A percentile compares a stretch with the other conserved stretches of the same genome.
Conservation (phyloP, 192 early-diverging fungal genomes). For the Chytriomyces confervae region DNA sequence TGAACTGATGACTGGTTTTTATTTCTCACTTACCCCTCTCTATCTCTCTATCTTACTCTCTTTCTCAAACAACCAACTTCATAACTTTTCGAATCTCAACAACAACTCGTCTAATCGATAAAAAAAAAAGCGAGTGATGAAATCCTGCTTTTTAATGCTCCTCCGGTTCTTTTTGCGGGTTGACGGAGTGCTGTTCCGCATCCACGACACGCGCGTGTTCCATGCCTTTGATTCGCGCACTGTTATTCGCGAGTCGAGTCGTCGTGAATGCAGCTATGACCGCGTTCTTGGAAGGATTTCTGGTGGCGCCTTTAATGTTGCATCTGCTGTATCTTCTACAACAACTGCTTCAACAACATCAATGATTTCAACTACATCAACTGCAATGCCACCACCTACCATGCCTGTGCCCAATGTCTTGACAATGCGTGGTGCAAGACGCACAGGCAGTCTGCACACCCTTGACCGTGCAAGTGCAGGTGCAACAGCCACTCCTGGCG, state of each 20-base stretch:
- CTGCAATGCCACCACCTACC: too few relatives aligned
- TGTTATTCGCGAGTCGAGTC: slow-evolving; percentile 46
- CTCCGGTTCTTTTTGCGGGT: slow-evolving; percentile 90
- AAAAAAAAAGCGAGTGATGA: slow-evolving; percentile 85
- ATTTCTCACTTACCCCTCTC: not conserved
- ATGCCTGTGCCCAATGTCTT: too few relatives aligned
- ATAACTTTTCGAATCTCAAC: not conserved
- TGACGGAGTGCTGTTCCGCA: slow-evolving; percentile 89
- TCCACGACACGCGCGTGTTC: slow-evolving; percentile 90
- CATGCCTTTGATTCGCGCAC: slow-evolving; percentile 72
- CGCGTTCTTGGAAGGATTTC: not conserved
- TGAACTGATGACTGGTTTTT: not conserved
- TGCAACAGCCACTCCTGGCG: not conserved
- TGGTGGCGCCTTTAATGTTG: not conserved
- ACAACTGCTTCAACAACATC: not conserved
- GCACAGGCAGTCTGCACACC: not conserved
- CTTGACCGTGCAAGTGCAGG: not conserved
- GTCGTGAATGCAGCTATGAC: slow-evolving; percentile 11
- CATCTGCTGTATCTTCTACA: not conserved
- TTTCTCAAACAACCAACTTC: too few relatives aligned
- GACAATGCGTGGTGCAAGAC: not conserved
- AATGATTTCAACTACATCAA: too few relatives aligned
- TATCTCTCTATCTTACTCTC: not conserved
- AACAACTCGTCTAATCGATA: not conserved
- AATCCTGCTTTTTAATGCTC: slow-evolving; percentile 85